Evolutionary conservation across 768 basidiomycete species (phyloP).

Genomic region (Bullera alba): DNA sequence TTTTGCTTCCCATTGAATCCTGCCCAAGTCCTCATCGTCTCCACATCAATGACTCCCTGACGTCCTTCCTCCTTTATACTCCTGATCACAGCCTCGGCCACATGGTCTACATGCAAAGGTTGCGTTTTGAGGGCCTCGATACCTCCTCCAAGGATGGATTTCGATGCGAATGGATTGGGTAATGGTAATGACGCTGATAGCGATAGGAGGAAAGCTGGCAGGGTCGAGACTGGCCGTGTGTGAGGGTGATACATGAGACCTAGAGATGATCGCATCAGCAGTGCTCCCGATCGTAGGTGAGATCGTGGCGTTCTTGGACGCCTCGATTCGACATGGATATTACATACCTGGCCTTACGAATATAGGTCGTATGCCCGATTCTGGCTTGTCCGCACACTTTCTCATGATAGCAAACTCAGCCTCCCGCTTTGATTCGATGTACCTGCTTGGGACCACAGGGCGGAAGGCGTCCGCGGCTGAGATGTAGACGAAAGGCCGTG

Average conservation of each 20-base stretch:
- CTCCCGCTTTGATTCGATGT: constrained; percentile 89
- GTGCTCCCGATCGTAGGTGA: neutral
- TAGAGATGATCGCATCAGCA: constrained; percentile 40
- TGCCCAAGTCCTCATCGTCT: constrained; percentile 54
- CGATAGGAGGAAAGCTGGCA: constrained; percentile 74
- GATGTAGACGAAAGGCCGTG: constrained; percentile 67
- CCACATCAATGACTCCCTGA: constrained; percentile 52
- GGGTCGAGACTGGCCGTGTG: constrained; percentile 77
- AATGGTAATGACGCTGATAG: constrained; percentile 59
- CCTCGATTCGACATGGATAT: neutral
- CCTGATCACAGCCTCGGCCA: constrained; percentile 71
- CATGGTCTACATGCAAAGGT: constrained; percentile 92
- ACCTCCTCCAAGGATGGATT: constrained; percentile 46
- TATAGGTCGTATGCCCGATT: constrained; percentile 56
- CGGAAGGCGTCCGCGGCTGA: constrained; percentile 92
- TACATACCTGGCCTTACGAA: constrained; percentile 82
- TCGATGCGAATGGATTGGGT: constrained; percentile 29
- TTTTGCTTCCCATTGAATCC: constrained; percentile 21
- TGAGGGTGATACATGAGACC: constrained; percentile 96
- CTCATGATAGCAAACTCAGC: constrained; percentile 67
- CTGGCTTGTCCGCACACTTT: constrained; percentile 48
- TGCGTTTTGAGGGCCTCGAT: constrained; percentile 75
- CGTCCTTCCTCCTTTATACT: constrained; percentile 52
- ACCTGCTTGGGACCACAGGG: constrained; percentile 73
- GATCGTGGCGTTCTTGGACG: too few species aligned